Evolutionary conservation across 257 asterid genomes (phyloP), one percentile per base, ranked within the genome.

Genomic region (Petunia axillaris): DNA sequence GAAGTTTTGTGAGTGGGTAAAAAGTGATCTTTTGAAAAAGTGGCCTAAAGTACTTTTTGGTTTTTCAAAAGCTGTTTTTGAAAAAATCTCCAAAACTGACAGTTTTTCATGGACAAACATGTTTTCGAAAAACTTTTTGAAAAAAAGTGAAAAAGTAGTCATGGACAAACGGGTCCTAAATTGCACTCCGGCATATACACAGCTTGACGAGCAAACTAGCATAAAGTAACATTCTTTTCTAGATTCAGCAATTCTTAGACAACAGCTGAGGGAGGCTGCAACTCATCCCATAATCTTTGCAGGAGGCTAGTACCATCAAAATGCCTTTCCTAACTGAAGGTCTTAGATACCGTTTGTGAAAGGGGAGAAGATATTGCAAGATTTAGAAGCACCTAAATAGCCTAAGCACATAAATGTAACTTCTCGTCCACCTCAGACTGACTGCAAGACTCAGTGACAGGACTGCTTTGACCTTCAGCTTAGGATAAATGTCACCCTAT

Each of bases 401-500:
- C 10, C 76, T 70, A 44, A 4, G n/a, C 58, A 46, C 76, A 70
- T 25, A 44, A 46, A 1, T 39, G 59, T 25, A 2, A 13, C 76
- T 25, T 70, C 75, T 67, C 41, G 4, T 70, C 59, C n/a, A 25
- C 2, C 25, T 46, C 41, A 25, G 59, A 70, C 25, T 25, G 25
- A 25, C 57, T 68, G 57, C 76, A 44, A 68, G 15, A 16, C 38
- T 0, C 1, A 8, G 39, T 4, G 3, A n/a, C 35, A 41, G 4
- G 10, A 40, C 64, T 36, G 48, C 58, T 68, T 10, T n/a, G 54
- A 41, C 58, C 0, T 53, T 68, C n/a, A 16, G 9, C 57, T 44
- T 68, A 68, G 76, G 76, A 55, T 68, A 44, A 68, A 68, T 68
- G 57, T 8, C 76, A 44, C 76, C 76, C 8, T 68, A 68, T 8